Base-by-base conservation (phyloP, 345 rosid genomes). In the Salix suchowensis region DNA sequence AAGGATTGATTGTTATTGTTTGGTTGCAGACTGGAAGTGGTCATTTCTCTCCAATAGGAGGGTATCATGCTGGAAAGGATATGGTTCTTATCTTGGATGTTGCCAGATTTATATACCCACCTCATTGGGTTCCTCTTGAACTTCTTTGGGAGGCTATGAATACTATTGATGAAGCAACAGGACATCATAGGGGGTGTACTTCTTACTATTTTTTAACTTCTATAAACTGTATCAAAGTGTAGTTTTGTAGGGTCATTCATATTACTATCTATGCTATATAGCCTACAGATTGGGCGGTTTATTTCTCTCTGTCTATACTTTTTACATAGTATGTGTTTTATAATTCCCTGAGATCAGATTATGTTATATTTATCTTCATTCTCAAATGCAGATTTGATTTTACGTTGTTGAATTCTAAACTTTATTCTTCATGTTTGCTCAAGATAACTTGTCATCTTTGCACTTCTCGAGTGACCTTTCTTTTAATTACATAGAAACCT, bases 141-240 rank as follows among this genome's bases (percentile, higher is more conserved):
- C 96, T 95, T 83, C 98, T 95, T 70, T 95, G 98, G 98, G 92
- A 93, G 77, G 97, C 97, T 66, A 91, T 95, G 98, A 79, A 89
- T 75, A 88, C 71, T 15, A 72, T 87, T 79, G 97, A 90, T 82
- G 86, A 62, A 76, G 83, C 82, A 84, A 93, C 95, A n/a, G 91
- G 93, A 65, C 89, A 88, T 71, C 82, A 2, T 23, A 90, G 97
- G 84, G 97, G 97, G 97, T 95, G 85, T 50, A 77, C 21, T 80
- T 66, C 74, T 46, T 80, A 19, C 19, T 21, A 8, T 40, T 40
- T 40, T 40, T 40, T 1, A 10, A 40, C 37, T 40, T 40, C 44
- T 2, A 15, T 16, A 24, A 11, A 48, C 21, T 52, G 37, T 30
- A 37, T 30, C 13, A 46, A 23, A 39, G 23, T 70, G 21, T 40